Evolutionary conservation across 768 basidiomycete genomes (phyloP).

Genomic region (Trichaptum fuscoviolaceum): DNA sequence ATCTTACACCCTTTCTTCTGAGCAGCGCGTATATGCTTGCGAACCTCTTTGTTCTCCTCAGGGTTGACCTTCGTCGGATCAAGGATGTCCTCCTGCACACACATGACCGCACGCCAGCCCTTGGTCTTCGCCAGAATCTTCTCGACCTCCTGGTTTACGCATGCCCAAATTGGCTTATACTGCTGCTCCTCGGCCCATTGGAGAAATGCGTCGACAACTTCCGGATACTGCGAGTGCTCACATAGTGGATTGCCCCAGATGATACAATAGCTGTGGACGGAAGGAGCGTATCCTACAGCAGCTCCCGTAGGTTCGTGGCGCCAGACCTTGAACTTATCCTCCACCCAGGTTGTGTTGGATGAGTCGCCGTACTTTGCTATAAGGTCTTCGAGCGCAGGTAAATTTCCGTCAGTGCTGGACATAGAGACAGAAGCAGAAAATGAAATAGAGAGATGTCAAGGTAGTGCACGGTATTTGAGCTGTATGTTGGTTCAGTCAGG

Average conservation of each 20-base stretch:
- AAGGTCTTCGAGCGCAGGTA: constrained; percentile 38
- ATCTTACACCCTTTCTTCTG: constrained; percentile 50
- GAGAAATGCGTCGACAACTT: constrained; percentile 46
- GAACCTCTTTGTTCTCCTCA: constrained; percentile 44
- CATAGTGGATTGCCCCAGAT: constrained; percentile 61
- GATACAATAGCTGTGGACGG: constrained; percentile 44
- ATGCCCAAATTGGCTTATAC: constrained; percentile 55
- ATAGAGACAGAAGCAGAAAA: not conserved
- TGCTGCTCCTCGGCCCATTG: constrained; percentile 34
- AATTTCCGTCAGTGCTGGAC: not conserved
- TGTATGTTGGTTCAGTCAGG: not conserved
- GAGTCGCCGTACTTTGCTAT: constrained; percentile 64
- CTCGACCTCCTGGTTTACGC: constrained; percentile 49
- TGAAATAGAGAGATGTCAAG: not conserved
- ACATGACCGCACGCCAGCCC: constrained; percentile 55
- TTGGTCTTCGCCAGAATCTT: constrained; percentile 40
- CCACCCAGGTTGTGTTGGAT: constrained; percentile 67
- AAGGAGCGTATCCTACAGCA: constrained; percentile 55
- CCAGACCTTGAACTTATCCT: constrained; percentile 45
- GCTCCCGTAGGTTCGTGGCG: constrained; percentile 50
- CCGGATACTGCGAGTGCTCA: constrained; percentile 28
- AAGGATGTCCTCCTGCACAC: constrained; percentile 57
- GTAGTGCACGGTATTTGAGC: not conserved
- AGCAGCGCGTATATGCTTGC: constrained; percentile 56
- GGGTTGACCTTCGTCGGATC: constrained; percentile 38